These are phyloP conservation scores for Amanita pseudoporphyria DNA, from an alignment of 768 basidiomycete genomes.

Conservation along the genomic window DNA sequence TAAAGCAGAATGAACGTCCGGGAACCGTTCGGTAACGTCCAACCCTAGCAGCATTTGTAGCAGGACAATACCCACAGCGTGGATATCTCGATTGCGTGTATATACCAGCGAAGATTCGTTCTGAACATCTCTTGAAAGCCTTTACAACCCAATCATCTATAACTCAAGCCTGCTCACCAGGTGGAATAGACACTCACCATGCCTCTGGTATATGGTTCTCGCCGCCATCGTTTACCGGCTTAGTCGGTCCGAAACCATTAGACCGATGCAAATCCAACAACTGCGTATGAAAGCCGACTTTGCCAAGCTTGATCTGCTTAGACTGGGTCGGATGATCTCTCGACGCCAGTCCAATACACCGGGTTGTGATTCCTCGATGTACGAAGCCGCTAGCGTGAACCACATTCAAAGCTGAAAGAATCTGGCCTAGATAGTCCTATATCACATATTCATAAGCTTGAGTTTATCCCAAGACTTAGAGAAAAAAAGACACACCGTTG, in stretches of 20 bases:
- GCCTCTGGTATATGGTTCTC: slow-evolving; percentile 39
- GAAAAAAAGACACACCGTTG: slow-evolving; percentile 54
- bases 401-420: slow-evolving; percentile 58
- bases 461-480: no score
- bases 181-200: slow-evolving; percentile 17
- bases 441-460: no score
- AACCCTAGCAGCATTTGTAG: slow-evolving; percentile 79
- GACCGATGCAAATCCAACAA: slow-evolving; percentile 79
- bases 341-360: slow-evolving; percentile 51
- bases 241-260: slow-evolving; percentile 55
- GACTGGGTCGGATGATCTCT: slow-evolving; percentile 35
- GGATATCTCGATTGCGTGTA: slow-evolving; percentile 72
- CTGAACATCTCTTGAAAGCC: slow-evolving; percentile 71
- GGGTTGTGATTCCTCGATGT: slow-evolving; percentile 57
- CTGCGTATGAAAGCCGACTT: slow-evolving; percentile 59
- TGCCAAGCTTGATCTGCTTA: slow-evolving; percentile 67
- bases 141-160: slow-evolving; percentile 19
- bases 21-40: slow-evolving; percentile 48
- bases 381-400: slow-evolving; percentile 57
- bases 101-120: slow-evolving; percentile 70
- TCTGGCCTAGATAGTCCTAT: slow-evolving; percentile 73
- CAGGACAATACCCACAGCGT: slow-evolving; percentile 69
- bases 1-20: slow-evolving; percentile 48
- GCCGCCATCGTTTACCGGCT: slow-evolving; percentile 17
- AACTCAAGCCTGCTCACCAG: not conserved